Conservation (phyloP, 495 filamentous ascomycete species). For the Entonaema liquescens region DNA sequence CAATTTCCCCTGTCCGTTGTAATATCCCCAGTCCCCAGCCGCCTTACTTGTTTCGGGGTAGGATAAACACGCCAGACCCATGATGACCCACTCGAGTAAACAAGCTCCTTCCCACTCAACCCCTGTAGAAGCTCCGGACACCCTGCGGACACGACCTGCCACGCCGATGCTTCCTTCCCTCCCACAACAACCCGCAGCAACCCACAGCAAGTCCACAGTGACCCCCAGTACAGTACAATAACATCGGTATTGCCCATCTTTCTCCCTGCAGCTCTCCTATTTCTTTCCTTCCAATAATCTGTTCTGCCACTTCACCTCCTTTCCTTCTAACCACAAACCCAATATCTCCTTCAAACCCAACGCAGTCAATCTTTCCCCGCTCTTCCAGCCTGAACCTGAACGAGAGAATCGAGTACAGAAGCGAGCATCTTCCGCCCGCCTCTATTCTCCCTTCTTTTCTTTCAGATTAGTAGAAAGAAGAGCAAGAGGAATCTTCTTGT, state of each 20-base stretch:
- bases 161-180: conserved; percentile 34
- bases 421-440: conserved; percentile 40
- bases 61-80: conserved; percentile 43
- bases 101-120: conserved; percentile 38
- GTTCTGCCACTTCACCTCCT: conserved; percentile 47
- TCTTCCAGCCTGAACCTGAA: conserved; percentile 48
- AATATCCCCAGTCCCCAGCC: conserved; percentile 15
- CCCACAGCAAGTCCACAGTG: conserved; percentile 16
- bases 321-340: conserved; percentile 46
- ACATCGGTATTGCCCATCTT: conserved; percentile 35
- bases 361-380: conserved; percentile 36
- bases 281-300: conserved; percentile 49
- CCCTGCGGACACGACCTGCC: conserved; percentile 29
- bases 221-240: conserved; percentile 39
- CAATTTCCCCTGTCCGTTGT: conserved; percentile 8
- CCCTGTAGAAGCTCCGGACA: conserved; percentile 34
- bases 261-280: conserved; percentile 45
- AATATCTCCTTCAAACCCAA: conserved; percentile 43
- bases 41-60: conserved; percentile 36
- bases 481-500: conserved; percentile 92
- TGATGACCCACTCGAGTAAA: conserved; percentile 42
- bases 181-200: conserved; percentile 2
- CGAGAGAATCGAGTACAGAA: conserved; percentile 50
- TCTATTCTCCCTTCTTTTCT: conserved; percentile 56
- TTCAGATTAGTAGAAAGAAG: conserved; percentile 60